These are phyloP conservation scores for Boeremia exigua DNA, from an alignment of 2,329 filamentous ascomycete species.

Conservation along the genomic window DNA sequence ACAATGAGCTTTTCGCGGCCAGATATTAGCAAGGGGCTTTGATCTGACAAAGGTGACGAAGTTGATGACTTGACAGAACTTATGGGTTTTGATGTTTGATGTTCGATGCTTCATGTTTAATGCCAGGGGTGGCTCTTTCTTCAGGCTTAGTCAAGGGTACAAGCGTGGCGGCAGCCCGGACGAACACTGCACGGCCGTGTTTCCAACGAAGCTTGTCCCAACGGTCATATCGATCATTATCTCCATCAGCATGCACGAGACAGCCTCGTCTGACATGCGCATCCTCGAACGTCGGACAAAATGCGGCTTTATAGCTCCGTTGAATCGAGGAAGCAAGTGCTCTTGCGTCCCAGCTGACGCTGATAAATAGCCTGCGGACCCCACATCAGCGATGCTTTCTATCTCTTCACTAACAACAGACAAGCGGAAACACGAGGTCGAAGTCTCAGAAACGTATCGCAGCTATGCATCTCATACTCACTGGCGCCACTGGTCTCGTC, in stretches of 20 bases:
- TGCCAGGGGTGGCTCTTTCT: not conserved
- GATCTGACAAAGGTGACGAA: constrained; percentile 5
- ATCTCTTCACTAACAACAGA: not conserved
- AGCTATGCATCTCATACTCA: constrained; percentile 53
- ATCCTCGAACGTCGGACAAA: not conserved
- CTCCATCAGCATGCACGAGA: not conserved
- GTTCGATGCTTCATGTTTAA: not conserved
- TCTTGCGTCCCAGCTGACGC: too few relatives aligned
- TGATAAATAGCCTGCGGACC: not conserved
- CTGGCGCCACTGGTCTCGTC: constrained; percentile 52
- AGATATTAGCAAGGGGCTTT: constrained; percentile 5
- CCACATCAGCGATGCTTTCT: constrained; percentile 4
- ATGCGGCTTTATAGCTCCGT: not conserved
- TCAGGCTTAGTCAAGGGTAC: constrained; percentile 2
- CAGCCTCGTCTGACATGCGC: not conserved
- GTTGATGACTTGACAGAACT: not conserved
- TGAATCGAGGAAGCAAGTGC: too few relatives aligned
- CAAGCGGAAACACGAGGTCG: not conserved
- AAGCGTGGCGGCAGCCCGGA: not conserved
- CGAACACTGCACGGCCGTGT: constrained; percentile 13
- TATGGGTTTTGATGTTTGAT: constrained; percentile 2
- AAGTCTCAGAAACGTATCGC: too few relatives aligned
- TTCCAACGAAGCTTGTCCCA: constrained; percentile 4
- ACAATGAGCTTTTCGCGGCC: constrained; percentile 3
- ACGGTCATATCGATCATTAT: constrained; percentile 3